Evolutionary conservation across 495 filamentous ascomycete genomes (phyloP).

Genomic region (Trichocladium uniseriatum): DNA sequence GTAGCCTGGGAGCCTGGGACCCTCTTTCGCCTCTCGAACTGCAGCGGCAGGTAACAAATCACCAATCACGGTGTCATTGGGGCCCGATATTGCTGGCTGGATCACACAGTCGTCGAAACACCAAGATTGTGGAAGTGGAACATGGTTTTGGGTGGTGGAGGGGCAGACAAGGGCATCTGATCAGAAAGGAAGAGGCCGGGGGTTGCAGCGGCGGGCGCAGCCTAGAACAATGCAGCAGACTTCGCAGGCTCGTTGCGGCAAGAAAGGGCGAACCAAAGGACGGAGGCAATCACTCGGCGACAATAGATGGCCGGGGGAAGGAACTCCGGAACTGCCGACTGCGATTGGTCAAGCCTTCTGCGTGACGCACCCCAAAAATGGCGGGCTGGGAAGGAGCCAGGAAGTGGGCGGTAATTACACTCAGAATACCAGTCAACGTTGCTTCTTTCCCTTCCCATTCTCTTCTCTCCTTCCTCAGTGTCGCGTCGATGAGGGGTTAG

Average conservation of each 20-base stretch:
- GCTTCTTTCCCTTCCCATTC: no score
- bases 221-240: constrained; percentile 1
- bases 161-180: constrained; percentile 5
- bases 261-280: not conserved
- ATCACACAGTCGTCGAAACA: constrained; percentile 5
- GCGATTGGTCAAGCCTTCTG: constrained; percentile 5
- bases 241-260: not conserved
- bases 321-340: not conserved
- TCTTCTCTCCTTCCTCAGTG: no score
- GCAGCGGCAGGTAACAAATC: constrained; percentile 9
- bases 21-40: not conserved
- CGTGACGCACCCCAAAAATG: constrained; percentile 7
- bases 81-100: not conserved
- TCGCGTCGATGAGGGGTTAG: no score
- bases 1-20: no score
- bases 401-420: no score
- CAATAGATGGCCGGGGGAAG: not conserved
- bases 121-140: constrained; percentile 11
- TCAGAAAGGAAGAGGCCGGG: not conserved
- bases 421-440: no score
- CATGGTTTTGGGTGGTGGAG: constrained; percentile 2
- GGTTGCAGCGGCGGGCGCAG: constrained; percentile 4
- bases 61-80: constrained; percentile 17
- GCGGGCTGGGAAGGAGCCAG: constrained; percentile 8
- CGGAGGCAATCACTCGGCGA: not conserved